Conservation (phyloP, 208 protist genomes). For the Crithidia mellificae region DNA sequence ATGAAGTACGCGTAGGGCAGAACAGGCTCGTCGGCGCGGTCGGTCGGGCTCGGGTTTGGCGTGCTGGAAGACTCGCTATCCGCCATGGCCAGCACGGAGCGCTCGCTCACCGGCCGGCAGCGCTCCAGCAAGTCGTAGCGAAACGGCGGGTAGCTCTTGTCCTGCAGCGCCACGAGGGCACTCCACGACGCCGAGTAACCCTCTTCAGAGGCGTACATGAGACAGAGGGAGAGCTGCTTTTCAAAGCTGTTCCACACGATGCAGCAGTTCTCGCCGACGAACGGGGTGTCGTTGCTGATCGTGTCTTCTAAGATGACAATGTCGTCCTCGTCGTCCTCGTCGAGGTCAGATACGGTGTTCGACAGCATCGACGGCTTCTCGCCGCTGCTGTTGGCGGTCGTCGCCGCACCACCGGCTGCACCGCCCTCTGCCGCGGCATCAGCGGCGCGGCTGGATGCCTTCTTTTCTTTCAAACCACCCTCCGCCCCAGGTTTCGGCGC, state of each 20-base stretch:
- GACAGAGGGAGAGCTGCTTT: slow-evolving; percentile 70
- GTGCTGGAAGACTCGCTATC: slow-evolving; percentile 15
- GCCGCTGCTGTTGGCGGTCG: no score
- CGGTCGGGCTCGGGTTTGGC: neutral
- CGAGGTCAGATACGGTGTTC: slow-evolving; percentile 24
- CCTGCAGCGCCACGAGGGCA: slow-evolving; percentile 69
- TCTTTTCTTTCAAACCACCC: slow-evolving; percentile 10
- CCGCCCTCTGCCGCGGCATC: neutral
- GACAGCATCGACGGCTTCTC: neutral
- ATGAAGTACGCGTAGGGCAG: slow-evolving; percentile 74
- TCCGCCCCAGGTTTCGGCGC: slow-evolving; percentile 7
- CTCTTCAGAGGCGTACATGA: slow-evolving; percentile 78
- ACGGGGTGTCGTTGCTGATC: slow-evolving; percentile 74
- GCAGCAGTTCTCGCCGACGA: slow-evolving; percentile 84
- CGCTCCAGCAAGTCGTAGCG: slow-evolving; percentile 54
- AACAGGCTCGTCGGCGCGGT: slow-evolving; percentile 12
- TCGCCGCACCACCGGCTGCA: no score
- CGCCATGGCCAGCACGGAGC: neutral
- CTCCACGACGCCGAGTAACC: slow-evolving; percentile 78
- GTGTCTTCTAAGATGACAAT: slow-evolving; percentile 69
- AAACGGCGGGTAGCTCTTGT: slow-evolving; percentile 65
- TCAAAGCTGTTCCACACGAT: slow-evolving; percentile 89
- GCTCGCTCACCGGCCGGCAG: slow-evolving; percentile 27
- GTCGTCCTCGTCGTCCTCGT: slow-evolving; percentile 37
- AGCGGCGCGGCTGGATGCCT: neutral